Conservation (phyloP, 225 moss, liverwort and hornwort genomes). For the Pseudoscleropodium purum region DNA sequence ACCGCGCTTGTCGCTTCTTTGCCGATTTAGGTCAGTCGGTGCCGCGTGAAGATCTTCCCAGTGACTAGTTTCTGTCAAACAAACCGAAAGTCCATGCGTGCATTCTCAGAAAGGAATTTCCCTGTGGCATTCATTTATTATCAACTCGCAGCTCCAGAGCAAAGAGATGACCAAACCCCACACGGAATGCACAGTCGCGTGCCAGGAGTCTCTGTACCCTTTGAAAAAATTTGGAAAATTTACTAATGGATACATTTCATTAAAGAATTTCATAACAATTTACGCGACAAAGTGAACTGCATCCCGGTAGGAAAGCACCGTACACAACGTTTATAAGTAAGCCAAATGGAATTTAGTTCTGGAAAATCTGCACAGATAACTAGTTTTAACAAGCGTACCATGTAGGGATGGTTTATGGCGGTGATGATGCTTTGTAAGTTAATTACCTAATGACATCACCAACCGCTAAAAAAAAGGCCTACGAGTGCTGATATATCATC, state of each 20-base stretch:
- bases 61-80: conserved; percentile 10
- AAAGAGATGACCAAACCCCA: neutral
- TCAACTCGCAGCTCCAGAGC: neutral
- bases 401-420: neutral
- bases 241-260: neutral
- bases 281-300: neutral
- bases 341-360: neutral
- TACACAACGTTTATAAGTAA: neutral
- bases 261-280: neutral
- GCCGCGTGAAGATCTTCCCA: conserved; percentile 1
- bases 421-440: neutral
- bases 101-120: neutral
- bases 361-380: neutral
- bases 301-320: neutral
- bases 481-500: neutral
- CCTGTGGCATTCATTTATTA: neutral
- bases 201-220: neutral
- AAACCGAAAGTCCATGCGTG: neutral
- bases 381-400: neutral
- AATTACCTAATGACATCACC: neutral
- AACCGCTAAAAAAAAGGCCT: neutral
- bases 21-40: neutral
- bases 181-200: neutral
- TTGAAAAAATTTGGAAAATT: neutral
- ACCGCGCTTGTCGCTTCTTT: neutral